Percentiles rank a stretch among this genome's conserved stretches.
phyloP scores from a whole-genome alignment of 202 grass and related monocot species.

The Schoenoplectus triqueter region DNA sequence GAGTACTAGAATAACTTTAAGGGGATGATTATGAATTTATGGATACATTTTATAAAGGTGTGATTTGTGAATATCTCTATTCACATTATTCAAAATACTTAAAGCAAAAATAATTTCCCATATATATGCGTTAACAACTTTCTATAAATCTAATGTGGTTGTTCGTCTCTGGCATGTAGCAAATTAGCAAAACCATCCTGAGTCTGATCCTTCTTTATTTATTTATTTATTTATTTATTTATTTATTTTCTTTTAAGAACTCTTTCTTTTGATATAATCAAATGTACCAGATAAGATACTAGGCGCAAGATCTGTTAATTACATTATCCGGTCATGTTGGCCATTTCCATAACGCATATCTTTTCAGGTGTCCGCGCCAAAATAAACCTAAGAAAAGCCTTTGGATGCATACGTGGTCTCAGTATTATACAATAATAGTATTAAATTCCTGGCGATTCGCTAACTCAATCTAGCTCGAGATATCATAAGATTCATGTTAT shows the following conservation, averaged over 20 bases:
- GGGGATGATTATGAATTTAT: background rate
- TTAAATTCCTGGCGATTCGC: background rate
- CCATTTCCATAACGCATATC: background rate
- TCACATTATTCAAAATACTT: background rate
- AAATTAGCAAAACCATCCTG: background rate
- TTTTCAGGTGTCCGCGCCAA: background rate
- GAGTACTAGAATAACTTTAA: slow-evolving; percentile 6
- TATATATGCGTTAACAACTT: background rate
- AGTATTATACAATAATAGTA: background rate
- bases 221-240: background rate
- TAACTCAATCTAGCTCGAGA: background rate
- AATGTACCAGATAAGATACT: background rate
- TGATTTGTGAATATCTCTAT: background rate
- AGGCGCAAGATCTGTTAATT: background rate
- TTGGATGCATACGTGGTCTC: background rate
- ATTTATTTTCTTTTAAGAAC: background rate
- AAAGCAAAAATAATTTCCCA: background rate
- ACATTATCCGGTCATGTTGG: background rate
- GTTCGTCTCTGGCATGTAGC: background rate
- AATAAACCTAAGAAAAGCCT: background rate
- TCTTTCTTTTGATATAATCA: background rate
- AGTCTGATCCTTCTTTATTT: background rate
- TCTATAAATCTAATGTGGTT: background rate
- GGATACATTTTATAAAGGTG: background rate
- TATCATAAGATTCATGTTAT: background rate